phyloP scores from a whole-genome alignment of 306 rosid genomes.

The Castanopsis chinensis region DNA sequence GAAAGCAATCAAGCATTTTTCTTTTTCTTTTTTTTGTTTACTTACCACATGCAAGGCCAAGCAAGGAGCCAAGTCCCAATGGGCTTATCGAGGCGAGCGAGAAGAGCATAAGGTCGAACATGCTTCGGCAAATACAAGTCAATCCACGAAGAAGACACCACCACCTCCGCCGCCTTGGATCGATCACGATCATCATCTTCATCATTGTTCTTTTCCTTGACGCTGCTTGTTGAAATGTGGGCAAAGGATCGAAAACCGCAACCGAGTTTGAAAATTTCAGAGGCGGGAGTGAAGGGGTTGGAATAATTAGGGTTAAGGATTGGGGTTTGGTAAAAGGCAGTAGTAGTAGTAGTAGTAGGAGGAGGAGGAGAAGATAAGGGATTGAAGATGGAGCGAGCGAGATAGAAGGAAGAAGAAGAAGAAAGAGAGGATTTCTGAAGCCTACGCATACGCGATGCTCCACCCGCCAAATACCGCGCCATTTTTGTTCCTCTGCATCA shows the following conservation, averaged over 20 bases:
- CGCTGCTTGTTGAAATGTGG: constrained; percentile 38
- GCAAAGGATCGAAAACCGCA: constrained; percentile 35
- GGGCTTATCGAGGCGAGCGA: constrained; percentile 93
- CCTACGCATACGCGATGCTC: constrained; percentile 30
- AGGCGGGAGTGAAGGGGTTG: constrained; percentile 4
- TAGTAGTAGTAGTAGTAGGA: too few species aligned
- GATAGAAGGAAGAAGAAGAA: constrained; percentile 24
- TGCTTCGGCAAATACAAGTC: constrained; percentile 55
- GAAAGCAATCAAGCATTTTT: neutral
- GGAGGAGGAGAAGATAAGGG: constrained; percentile 2
- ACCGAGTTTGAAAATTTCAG: constrained; percentile 13
- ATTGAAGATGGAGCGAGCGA: constrained; percentile 16
- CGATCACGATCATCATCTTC: constrained; percentile 15
- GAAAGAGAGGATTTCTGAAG: constrained; percentile 29
- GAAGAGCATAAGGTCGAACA: constrained; percentile 71
- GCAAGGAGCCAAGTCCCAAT: constrained; percentile 95
- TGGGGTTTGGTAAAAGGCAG: constrained; percentile 22
- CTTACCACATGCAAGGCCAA: constrained; percentile 86
- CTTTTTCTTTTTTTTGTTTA: too few species aligned
- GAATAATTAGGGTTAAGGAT: neutral
- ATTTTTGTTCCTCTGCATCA: constrained; percentile 6
- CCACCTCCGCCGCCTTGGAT: constrained; percentile 1
- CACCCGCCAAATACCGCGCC: constrained; percentile 34
- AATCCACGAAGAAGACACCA: constrained; percentile 50
- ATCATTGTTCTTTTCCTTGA: constrained; percentile 21